Conservation (phyloP, 176 grass and related monocot species). For the Thalia dealbata region DNA sequence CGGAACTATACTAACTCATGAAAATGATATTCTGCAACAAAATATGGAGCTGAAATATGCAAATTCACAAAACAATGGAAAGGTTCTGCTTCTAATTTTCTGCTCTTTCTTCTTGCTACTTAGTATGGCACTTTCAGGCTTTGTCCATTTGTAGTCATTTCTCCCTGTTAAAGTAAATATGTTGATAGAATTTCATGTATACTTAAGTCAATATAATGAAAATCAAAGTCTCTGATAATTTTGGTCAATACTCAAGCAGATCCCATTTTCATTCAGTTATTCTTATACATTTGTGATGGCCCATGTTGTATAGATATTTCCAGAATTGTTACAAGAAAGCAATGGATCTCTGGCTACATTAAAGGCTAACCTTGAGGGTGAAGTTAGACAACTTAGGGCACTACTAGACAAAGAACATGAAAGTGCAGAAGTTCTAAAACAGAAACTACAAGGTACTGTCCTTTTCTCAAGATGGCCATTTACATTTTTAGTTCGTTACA, state of each 20-base stretch:
- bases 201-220: not conserved
- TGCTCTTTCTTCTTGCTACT: not conserved
- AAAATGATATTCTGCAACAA: conserved; percentile 38
- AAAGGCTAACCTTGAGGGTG: conserved; percentile 54
- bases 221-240: not conserved
- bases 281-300: not conserved
- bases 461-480: conserved; percentile 3
- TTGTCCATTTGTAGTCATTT: not conserved
- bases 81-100: conserved; percentile 10
- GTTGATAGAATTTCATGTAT: not conserved
- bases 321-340: conserved; percentile 32
- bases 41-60: conserved; percentile 23
- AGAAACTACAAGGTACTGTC: conserved; percentile 54
- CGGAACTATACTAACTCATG: conserved; percentile 36
- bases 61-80: conserved; percentile 20
- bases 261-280: conserved; percentile 24
- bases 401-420: conserved; percentile 38
- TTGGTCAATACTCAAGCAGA: not conserved
- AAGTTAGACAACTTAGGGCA: conserved; percentile 63
- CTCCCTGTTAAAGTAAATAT: not conserved
- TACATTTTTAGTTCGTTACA: not conserved
- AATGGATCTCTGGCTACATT: conserved; percentile 22
- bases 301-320: conserved; percentile 50
- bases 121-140: not conserved
- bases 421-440: conserved; percentile 42